Base-by-base conservation (phyloP, 2,329 filamentous ascomycete species). In the Helotiales sp. region DNA sequence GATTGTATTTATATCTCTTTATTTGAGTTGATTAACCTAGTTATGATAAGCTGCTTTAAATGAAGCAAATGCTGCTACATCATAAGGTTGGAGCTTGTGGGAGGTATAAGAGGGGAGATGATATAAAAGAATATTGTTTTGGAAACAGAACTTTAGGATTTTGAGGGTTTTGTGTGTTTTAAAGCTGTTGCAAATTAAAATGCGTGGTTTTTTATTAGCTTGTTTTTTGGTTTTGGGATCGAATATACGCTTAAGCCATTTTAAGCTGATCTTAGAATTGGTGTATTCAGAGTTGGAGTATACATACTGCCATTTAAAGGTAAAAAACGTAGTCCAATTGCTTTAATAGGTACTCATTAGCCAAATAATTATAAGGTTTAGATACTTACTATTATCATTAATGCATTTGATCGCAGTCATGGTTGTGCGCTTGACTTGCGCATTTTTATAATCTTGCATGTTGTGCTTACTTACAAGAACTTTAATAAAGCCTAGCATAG, bases 111-210 rank as follows among this genome's bases (percentile, higher is more conserved):
- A 72, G 15, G 65, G 68, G 26, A 74, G 63, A 57, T 65, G 66
- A 71, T 60, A 73, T 6, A 73, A 63, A 40, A 72, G 49, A 61
- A 74, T 75, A 62, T 74, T 75, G 40, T 75, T 73, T 49, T 72
- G 61, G 47, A 73, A 73, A 66, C 67, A 75, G 54, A 74, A 76
- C 68, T 71, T 58, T 59, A 74, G 65, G 59, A 71, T 59, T 69
- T 80, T 72, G 26, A 78, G 75, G 4, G 75, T 77, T 65, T 80
- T 72, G 62, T 80, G 75, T 22, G 75, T 77, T 15, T 70, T 71
- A 62, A 80, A 78, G 61, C 78, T 70, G 65, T 80, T 72, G 24
- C 66, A 77, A n/a, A 79, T 78, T 24, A 80, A 72, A 2, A 79
- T 61, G 0, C 77, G 75, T 68, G 72, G 77, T 66, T 73, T 77